Base-by-base conservation (phyloP, 768 basidiomycete species). In the Amanita pseudoporphyria region DNA sequence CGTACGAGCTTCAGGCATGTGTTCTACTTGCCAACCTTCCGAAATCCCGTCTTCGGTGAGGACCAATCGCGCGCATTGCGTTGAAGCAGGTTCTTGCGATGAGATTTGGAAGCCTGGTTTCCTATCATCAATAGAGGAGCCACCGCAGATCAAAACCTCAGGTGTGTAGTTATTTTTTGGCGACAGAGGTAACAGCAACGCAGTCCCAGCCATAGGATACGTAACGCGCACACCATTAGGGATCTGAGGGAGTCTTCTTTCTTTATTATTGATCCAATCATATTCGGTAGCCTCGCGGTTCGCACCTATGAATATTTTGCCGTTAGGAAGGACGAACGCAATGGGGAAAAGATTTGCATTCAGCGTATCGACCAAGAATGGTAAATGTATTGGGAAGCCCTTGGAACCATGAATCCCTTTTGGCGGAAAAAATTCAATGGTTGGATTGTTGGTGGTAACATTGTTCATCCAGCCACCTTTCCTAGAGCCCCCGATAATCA, bases 381-480 rank as follows among this genome's bases (percentile, higher is more conserved):
- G 70, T 16, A 84, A 55, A n/a, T 64, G 59, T 35, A 88, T 74
- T 2, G 84, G 82, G 55, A 84, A 56, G 40, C 88, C 87, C 37
- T 80, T 77, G 3, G 76, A 81, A 13, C 73, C 76, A 52, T 81
- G 72, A 42, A 88, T 78, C 47, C 71, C 68, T 62, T 92, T 91
- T 1, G 89, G 83, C 26, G 90, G 90, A 62, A 74, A 93, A 65
- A 78, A 92, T 63, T 89, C 86, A 54, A 86, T 64, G 0, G 85
- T 88, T 3, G 87, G 87, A 59, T 89, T 89, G 67, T 88, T 86
- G 52, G 78, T 76, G 3, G 85, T 86, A 21, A 69, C 74, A 49
- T 89, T 90, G 60, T 89, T 89, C 54, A 88, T 88, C 86, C 87
- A 90, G 9, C 87, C 88, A 6, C 87, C 87, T 60, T 80, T 84